Conservation (phyloP, 768 basidiomycete genomes). For the Kondoa subrosea region DNA sequence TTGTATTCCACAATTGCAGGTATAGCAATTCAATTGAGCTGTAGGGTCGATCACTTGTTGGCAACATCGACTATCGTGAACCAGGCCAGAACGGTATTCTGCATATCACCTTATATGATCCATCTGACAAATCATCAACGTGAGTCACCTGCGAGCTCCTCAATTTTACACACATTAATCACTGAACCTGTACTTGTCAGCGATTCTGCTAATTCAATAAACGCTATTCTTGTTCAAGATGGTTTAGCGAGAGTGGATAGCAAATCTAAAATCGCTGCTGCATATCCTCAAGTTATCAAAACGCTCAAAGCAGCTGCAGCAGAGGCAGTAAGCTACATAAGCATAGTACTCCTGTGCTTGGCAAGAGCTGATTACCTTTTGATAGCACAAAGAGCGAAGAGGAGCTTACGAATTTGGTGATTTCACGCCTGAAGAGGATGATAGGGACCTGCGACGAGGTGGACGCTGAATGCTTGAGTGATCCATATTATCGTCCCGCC, state of each 20-base stretch:
- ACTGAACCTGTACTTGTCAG: too few species aligned
- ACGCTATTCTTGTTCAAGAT: slow-evolving; percentile 73
- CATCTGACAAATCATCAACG: slow-evolving; percentile 50
- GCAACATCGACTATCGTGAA: slow-evolving; percentile 81
- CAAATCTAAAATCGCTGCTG: slow-evolving; percentile 36
- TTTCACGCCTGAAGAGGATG: slow-evolving; percentile 50
- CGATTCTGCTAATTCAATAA: slow-evolving; percentile 46
- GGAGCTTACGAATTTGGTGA: slow-evolving; percentile 90
- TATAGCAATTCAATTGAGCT: neutral
- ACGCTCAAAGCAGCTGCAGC: slow-evolving; percentile 46
- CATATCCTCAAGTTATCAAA: slow-evolving; percentile 53
- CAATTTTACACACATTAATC: neutral
- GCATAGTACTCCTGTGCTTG: too few species aligned
- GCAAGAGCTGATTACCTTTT: neutral
- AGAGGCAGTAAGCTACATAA: slow-evolving; percentile 47
- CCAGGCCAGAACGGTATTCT: slow-evolving; percentile 40
- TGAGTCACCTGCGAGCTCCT: too few species aligned
- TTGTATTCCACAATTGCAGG: neutral
- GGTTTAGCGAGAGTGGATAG: slow-evolving; percentile 67
- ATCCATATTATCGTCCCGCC: too few species aligned
- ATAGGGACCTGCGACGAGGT: too few species aligned
- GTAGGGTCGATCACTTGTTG: slow-evolving; percentile 75
- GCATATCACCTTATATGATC: slow-evolving; percentile 85
- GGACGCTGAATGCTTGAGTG: too few species aligned
- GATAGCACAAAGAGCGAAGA: slow-evolving; percentile 38